phyloP scores from a whole-genome alignment of 163 green algal species.

The Trebouxiophyceae sp. region DNA sequence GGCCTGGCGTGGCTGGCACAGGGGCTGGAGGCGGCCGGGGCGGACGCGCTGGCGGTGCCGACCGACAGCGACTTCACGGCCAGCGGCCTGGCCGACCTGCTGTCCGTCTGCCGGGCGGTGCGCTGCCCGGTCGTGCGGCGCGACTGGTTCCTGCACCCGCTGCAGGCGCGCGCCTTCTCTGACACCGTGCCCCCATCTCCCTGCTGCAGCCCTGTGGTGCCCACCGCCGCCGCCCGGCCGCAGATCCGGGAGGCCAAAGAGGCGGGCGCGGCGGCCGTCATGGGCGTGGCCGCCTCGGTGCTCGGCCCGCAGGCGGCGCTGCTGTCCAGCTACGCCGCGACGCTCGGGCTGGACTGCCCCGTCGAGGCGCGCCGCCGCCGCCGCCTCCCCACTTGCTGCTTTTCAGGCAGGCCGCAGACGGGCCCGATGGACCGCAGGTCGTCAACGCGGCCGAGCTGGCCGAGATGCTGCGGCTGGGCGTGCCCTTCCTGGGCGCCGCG shows the following conservation, averaged over 20 bases:
- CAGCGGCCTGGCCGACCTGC: constrained; percentile 53
- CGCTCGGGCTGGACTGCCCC: constrained; percentile 60
- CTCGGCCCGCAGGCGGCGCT: constrained; percentile 34
- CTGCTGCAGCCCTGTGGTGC: too few relatives aligned
- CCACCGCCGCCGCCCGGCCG: not conserved
- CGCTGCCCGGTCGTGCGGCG: constrained; percentile 55
- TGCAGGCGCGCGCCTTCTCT: constrained; percentile 37
- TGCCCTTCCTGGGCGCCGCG: constrained; percentile 67
- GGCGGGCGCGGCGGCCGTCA: constrained; percentile 57
- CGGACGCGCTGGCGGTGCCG: constrained; percentile 59
- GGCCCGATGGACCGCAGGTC: constrained; percentile 28
- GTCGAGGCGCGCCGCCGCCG: constrained; percentile 36
- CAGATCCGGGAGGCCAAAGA: constrained; percentile 73
- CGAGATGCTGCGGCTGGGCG: constrained; percentile 33
- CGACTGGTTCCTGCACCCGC: constrained; percentile 72
- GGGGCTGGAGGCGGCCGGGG: constrained; percentile 24
- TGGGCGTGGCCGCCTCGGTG: constrained; percentile 55
- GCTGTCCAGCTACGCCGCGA: constrained; percentile 63
- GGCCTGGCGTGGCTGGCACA: constrained; percentile 47
- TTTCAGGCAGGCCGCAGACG: not conserved
- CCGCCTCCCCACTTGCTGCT: not conserved
- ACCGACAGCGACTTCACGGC: constrained; percentile 56
- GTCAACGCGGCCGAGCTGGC: constrained; percentile 53
- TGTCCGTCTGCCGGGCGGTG: constrained; percentile 32
- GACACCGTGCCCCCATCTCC: not conserved